Conservation (phyloP, 345 rosid species). For the Eucalyptus erythrocorys region DNA sequence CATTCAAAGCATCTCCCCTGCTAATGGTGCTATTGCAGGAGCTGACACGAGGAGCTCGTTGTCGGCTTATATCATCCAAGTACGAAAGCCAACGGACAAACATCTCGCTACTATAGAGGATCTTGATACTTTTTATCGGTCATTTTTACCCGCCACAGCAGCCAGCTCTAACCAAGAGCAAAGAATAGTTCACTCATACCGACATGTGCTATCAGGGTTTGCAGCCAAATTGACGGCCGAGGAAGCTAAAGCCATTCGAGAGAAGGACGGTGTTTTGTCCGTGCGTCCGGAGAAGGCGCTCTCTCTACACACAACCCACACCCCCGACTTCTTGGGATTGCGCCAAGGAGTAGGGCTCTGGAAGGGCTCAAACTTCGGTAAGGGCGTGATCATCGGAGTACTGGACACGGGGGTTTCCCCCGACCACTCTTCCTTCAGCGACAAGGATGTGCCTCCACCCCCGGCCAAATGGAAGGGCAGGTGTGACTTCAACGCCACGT, state of each 20-base stretch:
- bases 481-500: constrained; percentile 20
- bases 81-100: background rate
- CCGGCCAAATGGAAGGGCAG: constrained; percentile 40
- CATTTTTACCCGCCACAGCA: background rate
- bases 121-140: background rate
- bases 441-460: constrained; percentile 18
- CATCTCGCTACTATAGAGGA: background rate
- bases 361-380: constrained; percentile 21
- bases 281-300: constrained; percentile 15
- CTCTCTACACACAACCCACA: constrained; percentile 33
- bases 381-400: constrained; percentile 37
- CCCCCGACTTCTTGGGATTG: constrained; percentile 36
- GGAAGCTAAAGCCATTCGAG: constrained; percentile 15
- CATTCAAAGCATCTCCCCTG: background rate
- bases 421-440: constrained; percentile 32
- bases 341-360: constrained; percentile 10
- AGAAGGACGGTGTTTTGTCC: constrained; percentile 19
- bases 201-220: constrained; percentile 13
- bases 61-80: background rate
- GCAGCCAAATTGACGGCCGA: constrained; percentile 18
- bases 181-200: constrained; percentile 13
- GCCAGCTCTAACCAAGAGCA: background rate
- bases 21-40: background rate
- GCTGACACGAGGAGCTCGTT: background rate
- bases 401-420: constrained; percentile 39